Evolutionary conservation across 2,329 filamentous ascomycete genomes (phyloP), one percentile per base, ranked within the genome.

Genomic region (Drechslerella dactyloides): DNA sequence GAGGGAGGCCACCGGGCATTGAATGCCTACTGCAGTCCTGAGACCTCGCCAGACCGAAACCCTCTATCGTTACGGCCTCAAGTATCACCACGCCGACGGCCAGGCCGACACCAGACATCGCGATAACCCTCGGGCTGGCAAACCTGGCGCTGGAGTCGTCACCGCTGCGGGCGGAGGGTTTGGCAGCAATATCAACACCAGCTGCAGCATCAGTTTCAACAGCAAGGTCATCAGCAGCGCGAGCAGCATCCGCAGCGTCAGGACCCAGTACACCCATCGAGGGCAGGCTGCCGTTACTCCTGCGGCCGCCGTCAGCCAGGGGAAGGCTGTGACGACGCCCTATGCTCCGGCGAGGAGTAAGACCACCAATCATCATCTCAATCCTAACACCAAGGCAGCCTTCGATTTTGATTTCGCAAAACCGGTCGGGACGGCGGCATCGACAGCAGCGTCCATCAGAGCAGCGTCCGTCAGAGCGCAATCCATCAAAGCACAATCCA

Each of bases 11-110:
- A 50, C 46, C 37, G 50, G 63, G 69, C 69, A 62, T 73, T 66
- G 63, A 58, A 68, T 66, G 62, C 69, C 61, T 73, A 68, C 61
- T 56, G 60, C 69, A 35, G 52, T 62, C 53, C 62, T 68, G 53
- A 60, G 62, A 64, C 23, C 62, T 53, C 58, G 52, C 46, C 46
- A 57, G 33, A 48, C 54, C 51, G 69, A 68, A 68, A 27, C 61
- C 40, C 48, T 62, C 37, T 58, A 64, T 33, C 23, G 58, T 33
- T 53, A 56, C 40, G 63, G 30, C 51, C 69, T 66, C 50, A 73
- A 54, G 44, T 68, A 73, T 51, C 52, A 63, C 51, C 57, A 73
- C 35, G 33, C 55, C 35, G 40, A 53, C 57, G 56, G 62, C 37
- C 37, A 56, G 51, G 30, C 42, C 33, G 50, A 48, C 51, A 66